Evolutionary conservation across 139 green algal genomes (phyloP), one percentile per base, ranked within the genome.

Genomic region (Limnomonas spitsbergensis): DNA sequence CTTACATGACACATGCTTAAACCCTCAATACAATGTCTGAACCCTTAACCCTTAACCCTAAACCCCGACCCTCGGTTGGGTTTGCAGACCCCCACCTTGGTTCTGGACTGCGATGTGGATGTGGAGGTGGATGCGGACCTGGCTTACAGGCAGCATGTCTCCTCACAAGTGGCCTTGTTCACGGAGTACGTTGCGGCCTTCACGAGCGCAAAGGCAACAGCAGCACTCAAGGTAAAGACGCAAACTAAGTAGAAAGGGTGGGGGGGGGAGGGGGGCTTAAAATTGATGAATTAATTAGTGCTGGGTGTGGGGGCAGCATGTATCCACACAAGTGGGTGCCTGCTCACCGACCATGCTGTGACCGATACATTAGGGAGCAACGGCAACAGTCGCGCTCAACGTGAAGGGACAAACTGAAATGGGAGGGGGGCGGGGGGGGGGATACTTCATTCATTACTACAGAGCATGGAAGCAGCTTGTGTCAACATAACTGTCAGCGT

Each of bases 101-200:
- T 94, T 31, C 72, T 97, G 53, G 89, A 95, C 81, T 95, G 83
- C 73, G 83, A 95, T 40, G 39, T 74, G 0, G 84, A 88, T 24
- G 54, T 81, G 2, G 91, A 97, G 35, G 39, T 83, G 20, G 86
- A 86, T 24, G 75, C 79, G 4, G 89, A 92, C 53, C 6, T 77
- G 6, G 53, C 77, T 38, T 92, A 93, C 71, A 76, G 73, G 73
- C 34, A 53, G 40, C 36, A 71, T 29, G 34, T 78, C 32, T n/a
- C 9, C 3, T 9, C 34, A 4, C 47, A 78, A 42, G 70, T 77
- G 26, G 6, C 29, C 7, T 4, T 38, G 26, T 77, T 66, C 40
- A 67, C 40, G 38, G 39, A 66, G 39, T 77, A 77, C 40, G 70
- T 77, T 34, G 6, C 9, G 6, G 40, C 27, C 6, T 66, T 77